Conservation (phyloP, 2,329 filamentous ascomycete genomes). For the Pseudogymnoascus sp. region DNA sequence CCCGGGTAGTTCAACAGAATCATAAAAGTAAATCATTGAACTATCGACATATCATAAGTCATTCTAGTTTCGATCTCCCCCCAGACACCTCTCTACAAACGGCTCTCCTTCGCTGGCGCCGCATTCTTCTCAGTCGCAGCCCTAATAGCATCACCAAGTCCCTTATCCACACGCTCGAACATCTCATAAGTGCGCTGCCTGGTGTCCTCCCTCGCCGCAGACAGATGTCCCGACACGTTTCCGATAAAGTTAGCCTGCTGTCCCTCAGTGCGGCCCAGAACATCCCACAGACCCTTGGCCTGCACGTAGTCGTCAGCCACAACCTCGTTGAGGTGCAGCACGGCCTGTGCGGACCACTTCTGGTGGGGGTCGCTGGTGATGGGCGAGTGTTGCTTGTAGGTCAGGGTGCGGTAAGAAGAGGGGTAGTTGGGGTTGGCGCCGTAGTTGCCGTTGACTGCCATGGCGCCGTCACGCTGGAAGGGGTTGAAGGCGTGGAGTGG, state of each 20-base stretch:
- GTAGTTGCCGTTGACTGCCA: constrained; percentile 62
- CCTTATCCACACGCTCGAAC: constrained; percentile 49
- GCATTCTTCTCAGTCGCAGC: constrained; percentile 40
- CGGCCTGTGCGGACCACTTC: constrained; percentile 40
- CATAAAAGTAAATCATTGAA: no score
- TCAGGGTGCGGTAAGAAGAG: constrained; percentile 40
- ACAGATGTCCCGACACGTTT: constrained; percentile 52
- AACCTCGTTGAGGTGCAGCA: constrained; percentile 38
- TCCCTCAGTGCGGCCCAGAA: constrained; percentile 38
- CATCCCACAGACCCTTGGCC: constrained; percentile 30
- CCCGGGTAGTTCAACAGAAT: no score
- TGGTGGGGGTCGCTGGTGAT: constrained; percentile 36
- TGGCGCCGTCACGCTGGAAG: constrained; percentile 65
- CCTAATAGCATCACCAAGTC: constrained; percentile 46
- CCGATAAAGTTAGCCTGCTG: constrained; percentile 56
- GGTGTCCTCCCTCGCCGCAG: constrained; percentile 45
- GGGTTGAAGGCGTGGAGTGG: constrained; percentile 51
- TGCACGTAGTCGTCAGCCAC: constrained; percentile 29
- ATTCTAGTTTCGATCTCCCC: no score
- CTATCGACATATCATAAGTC: no score
- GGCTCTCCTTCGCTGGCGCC: neutral
- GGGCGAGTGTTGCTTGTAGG: constrained; percentile 37
- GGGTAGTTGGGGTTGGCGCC: constrained; percentile 53
- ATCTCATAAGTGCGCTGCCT: constrained; percentile 53
- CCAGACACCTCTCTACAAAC: neutral